These are phyloP conservation scores for Syncephalastrum monosporum DNA, from an alignment of 371 early-diverging fungal species.

Conservation along the genomic window DNA sequence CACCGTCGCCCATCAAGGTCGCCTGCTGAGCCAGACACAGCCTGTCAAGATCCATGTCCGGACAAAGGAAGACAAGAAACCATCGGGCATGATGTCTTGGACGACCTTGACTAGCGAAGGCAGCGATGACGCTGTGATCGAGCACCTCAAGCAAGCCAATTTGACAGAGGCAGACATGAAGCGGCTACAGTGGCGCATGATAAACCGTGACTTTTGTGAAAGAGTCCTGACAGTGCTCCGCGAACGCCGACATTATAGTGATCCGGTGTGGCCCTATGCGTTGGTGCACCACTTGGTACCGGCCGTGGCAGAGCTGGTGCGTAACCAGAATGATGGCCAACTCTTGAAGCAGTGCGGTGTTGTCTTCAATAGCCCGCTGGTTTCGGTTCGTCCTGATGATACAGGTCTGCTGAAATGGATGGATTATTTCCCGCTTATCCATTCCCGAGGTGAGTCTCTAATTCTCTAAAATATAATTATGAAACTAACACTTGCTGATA, in stretches of 20 bases:
- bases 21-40: slow-evolving; percentile 12
- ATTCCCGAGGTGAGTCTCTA: slow-evolving; percentile 43
- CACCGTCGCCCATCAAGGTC: slow-evolving; percentile 19
- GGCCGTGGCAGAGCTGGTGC: slow-evolving; percentile 25
- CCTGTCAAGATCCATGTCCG: slow-evolving; percentile 2
- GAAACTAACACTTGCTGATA: background rate
- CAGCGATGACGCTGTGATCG: slow-evolving; percentile 20
- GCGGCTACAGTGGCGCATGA: slow-evolving; percentile 36
- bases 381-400: slow-evolving; percentile 16
- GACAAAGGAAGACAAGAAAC: background rate
- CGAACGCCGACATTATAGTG: slow-evolving; percentile 16
- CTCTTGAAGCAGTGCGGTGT: slow-evolving; percentile 26
- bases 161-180: slow-evolving; percentile 26
- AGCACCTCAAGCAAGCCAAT: slow-evolving; percentile 22
- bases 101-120: slow-evolving; percentile 18
- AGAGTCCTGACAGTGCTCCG: slow-evolving; percentile 10
- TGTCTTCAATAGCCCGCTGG: slow-evolving; percentile 43
- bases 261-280: slow-evolving; percentile 30
- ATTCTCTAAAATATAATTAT: background rate
- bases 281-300: slow-evolving; percentile 30
- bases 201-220: slow-evolving; percentile 23
- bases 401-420: slow-evolving; percentile 13
- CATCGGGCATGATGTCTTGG: slow-evolving; percentile 14
- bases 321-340: slow-evolving; percentile 4
- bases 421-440: slow-evolving; percentile 56